Evolutionary conservation across 768 basidiomycete species (phyloP), one percentile per base, ranked within the genome.

Genomic region (Termitomyces sp.): DNA sequence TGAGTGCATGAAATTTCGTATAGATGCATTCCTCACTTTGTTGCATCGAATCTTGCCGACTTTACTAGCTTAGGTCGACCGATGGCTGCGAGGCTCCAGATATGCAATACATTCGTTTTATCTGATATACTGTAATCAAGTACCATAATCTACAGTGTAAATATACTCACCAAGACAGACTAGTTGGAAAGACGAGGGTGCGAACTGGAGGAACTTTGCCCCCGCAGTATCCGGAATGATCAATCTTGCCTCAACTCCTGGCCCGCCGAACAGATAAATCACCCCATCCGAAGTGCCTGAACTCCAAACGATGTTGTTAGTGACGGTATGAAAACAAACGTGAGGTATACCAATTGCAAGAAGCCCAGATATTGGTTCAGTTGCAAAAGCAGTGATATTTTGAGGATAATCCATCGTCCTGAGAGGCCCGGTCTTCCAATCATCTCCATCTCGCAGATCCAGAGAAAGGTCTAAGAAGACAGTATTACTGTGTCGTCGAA

Each of bases 201-300:
- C 80, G 60, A 91, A 88, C 29, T 80, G 78, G 18, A 92, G 68
- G 55, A 86, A 81, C 62, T 84, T 83, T 56, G 86, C 76, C 32
- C 70, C 68, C 18, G 70, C 63, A 11, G 72, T 66, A 43, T 82
- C 73, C 10, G 79, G 78, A 11, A 86, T 63, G 15, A 63, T 64
- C 31, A 88, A 63, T 50, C 67, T 77, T 41, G 68, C 68, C 49
- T 84, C 76, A 12, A 92, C 88, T 3, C 86, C 82, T 3, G 85
- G 79, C 5, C 80, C 76, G 2, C 93, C 94, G 58, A 84, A 81
- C 23, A 94, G 59, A 53, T 85, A 75, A 32, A 94, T 76, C 1
- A 65, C 53, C 0, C 93, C 91, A n/a, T 68, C 64, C 5, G 77
- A 66, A 0, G 89, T 91, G 2, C 88, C 91, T 87, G n/a, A 48